Evolutionary conservation across 495 filamentous ascomycete genomes (phyloP), one percentile per base, ranked within the genome.

Genomic region (Glonium stellatum): DNA sequence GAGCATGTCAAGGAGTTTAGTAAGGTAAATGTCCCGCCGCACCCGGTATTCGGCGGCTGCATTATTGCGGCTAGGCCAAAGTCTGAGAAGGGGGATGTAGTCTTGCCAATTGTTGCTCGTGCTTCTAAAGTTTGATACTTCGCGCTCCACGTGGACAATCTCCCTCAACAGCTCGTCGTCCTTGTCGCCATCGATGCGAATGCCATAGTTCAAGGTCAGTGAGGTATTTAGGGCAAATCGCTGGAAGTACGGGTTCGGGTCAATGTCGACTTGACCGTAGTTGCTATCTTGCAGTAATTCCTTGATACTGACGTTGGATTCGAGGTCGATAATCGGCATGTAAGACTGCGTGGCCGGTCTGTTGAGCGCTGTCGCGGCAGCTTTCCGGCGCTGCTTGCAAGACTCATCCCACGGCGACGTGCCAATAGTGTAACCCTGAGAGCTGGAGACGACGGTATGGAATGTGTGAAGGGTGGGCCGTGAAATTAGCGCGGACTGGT

Each of bases 391-490:
- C 8, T 78, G 77, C 71, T 89, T 89, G 74, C 84, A 87, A 44
- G 80, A 84, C 55, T 87, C 85, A 66, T 87, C 84, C 85, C 85
- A 89, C 0, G 86, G 86, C 0, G 82, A 86, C 0, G 86, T 88
- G 5, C 86, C 86, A 60, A 89, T 86, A 0, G 85, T 88, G 67
- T 85, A 88, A 8, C 84, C 85, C 72, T 87, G 83, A 15, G 82
- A 85, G 65, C 73, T 79, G 42, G 84, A 86, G 0, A 88, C 84
- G 5, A 88, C 84, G 36, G 76, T 84, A 65, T 89, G 86, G 75
- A 88, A 88, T 0, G 85, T 87, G 67, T 87, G 84, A 55, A 87
- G 81, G 0, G 76, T 86, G 0, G 86, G 86, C 6, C 86, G 79
- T 2, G 84, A 87, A 64, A 87, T 86, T 27, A 88, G 75, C n/a